Evolutionary conservation across 169 alveolate genomes (phyloP), one percentile per base, ranked within the genome.

Genomic region (Eimeria sp.): DNA sequence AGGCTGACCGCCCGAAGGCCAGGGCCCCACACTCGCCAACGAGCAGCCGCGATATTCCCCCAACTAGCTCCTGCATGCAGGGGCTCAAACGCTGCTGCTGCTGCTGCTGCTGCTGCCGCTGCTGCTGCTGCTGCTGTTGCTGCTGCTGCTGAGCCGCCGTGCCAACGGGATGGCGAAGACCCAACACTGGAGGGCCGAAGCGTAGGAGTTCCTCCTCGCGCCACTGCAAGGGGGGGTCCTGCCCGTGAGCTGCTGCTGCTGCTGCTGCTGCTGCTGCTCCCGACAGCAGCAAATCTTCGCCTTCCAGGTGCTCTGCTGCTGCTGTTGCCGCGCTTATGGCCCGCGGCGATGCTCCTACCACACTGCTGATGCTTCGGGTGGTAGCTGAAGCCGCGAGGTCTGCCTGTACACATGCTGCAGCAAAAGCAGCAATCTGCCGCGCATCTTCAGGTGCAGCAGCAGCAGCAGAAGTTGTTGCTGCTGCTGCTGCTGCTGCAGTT

Each of bases 11-110:
- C 25, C 96, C 96, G 77, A 91, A 91, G 74, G 91, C 96, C 30
- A 91, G 56, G 20, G 96, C 96, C 37, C 96, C 96, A 82, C 96
- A 91, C 76, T 91, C 96, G 71, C 96, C 96, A 2, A 83, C 91
- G 23, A 83, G 91, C 16, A 83, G 91, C 52, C 76, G 52, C 58
- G 91, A 83, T 6, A 83, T 76, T 20, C 71, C 91, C 25, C 10
- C 76, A 58, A 83, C 77, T 54, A 83, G 91, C 9, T 58, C 91
- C 4, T 37, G 56, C 62, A 83, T 33, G 76, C 91, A 83, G 10
- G 91, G 91, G 43, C 91, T 83, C 49, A 83, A 68, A 27, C 58
- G 91, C 76, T 83, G 91, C 46, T 60, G 89, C 49, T 43, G 46
- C 27, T 40, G 66, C 66, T 40, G 68, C 68, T 18, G n/a, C 13